Conservation (phyloP, 2,329 filamentous ascomycete species). For the Teratosphaeria nubilosa region DNA sequence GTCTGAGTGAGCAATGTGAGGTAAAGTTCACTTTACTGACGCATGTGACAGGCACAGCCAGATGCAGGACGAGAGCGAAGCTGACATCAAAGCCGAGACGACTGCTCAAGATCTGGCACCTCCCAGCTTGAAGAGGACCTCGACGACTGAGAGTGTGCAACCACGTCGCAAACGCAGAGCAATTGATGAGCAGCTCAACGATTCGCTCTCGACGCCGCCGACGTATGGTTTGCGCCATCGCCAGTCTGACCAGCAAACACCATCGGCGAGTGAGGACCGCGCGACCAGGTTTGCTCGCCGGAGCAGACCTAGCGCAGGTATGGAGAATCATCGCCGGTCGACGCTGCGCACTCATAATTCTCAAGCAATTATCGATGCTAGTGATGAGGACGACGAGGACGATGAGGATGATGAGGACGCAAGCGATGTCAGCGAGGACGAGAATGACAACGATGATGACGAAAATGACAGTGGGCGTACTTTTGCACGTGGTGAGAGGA, state of each 20-base stretch:
- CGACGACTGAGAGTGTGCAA: background rate
- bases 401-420: slow-evolving; percentile 3
- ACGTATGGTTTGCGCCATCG: slow-evolving; percentile 6
- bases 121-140: background rate
- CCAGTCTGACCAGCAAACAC: slow-evolving; percentile 1
- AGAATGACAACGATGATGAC: background rate
- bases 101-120: background rate
- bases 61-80: background rate
- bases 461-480: background rate
- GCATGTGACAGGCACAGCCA: background rate
- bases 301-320: slow-evolving; percentile 2
- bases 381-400: slow-evolving; percentile 3
- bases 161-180: slow-evolving; percentile 1
- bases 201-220: slow-evolving; percentile 4
- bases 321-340: slow-evolving; percentile 3
- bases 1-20: background rate
- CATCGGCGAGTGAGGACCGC: slow-evolving; percentile 2
- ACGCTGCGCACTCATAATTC: background rate
- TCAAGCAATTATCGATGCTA: background rate
- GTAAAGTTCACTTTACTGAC: background rate
- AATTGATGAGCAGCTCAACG: slow-evolving; percentile 2
- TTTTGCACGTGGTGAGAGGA: slow-evolving; percentile 1
- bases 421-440: slow-evolving; percentile 3
- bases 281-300: slow-evolving; percentile 7
- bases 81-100: background rate